Evolutionary conservation across 805 yeast genomes (phyloP), one percentile per base, ranked within the genome.

Genomic region (Novakomyces olei): DNA sequence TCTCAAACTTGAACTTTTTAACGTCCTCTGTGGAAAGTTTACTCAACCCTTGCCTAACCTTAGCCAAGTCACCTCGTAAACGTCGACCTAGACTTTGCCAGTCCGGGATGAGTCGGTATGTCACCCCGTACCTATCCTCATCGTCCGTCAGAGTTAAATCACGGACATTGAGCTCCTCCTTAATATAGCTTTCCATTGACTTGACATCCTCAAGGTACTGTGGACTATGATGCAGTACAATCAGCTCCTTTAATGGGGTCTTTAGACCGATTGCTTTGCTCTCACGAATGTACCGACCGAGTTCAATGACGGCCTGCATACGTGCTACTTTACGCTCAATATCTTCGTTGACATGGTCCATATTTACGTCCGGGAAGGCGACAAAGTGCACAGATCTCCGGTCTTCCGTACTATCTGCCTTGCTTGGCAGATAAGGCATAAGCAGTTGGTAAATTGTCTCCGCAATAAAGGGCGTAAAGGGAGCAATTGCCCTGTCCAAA

Each of bases 21-120:
- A 88, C 94, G 37, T 80, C 83, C 10, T 63, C 76, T 7, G 95
- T 75, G 15, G 85, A 58, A 33, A 88, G 67, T 6, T 49, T 49
- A 41, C 95, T 96, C 44, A 88, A 65, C 12, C 91, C 96, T 48
- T 73, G 92, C 65, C 85, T 91, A 38, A 88, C 98, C 54, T 69
- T 73, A 60, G 77, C 80, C 39, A 78, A 91, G 46, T 83, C 96
- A 51, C 73, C 72, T 70, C 81, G 85, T 56, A 88, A 68, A 58
- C 88, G 88, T 66, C 85, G 88, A 60, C 99, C 99, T 44, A 88
- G 66, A 15, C 81, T 79, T 37, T 96, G 93, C 98, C 99, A 88
- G 61, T 88, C 99, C 31, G 98, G 98, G 54, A 78, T 91, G 27
- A 85, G 95, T 41, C 67, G 69, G 63, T 83, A 85, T 51, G 74